Percentiles rank a stretch among this genome's conserved stretches.
Evolutionary conservation across 495 filamentous ascomycete genomes (phyloP).

Genomic region (Penicillium bialowiezense): DNA sequence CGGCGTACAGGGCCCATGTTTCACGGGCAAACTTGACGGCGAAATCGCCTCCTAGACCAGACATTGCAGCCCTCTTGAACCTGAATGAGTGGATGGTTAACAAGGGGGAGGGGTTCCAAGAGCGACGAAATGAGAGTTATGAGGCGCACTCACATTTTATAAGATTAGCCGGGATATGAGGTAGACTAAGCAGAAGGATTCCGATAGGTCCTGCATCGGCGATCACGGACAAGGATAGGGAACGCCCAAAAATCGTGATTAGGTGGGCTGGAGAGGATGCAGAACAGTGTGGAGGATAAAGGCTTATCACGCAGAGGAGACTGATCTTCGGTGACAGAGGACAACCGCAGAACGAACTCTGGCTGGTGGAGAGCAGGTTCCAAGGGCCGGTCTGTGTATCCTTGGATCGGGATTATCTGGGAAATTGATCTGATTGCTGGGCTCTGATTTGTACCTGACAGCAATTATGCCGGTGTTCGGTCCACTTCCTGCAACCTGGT

Average conservation of each 20-base stretch:
- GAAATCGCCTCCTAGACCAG: constrained; percentile 34
- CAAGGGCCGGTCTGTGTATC: constrained; percentile 8
- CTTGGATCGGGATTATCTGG: constrained; percentile 11
- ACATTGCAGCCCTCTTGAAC: constrained; percentile 26
- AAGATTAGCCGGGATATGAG: constrained; percentile 2
- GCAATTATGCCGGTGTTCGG: not conserved
- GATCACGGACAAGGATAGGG: constrained; percentile 10
- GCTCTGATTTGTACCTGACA: constrained; percentile 17
- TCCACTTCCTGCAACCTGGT: constrained; percentile 10
- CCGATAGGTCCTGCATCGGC: constrained; percentile 14
- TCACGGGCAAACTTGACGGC: constrained; percentile 34
- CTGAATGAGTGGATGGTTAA: constrained; percentile 7
- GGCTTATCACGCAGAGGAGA: constrained; percentile 13
- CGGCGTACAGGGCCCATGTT: constrained; percentile 48
- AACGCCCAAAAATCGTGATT: constrained; percentile 12
- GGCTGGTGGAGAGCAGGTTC: constrained; percentile 5
- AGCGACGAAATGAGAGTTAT: constrained; percentile 7
- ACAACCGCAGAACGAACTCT: not conserved
- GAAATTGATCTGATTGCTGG: constrained; percentile 10
- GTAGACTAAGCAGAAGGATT: constrained; percentile 17
- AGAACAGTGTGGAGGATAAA: constrained; percentile 5
- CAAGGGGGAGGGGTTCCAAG: not conserved
- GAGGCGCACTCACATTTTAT: constrained; percentile 22
- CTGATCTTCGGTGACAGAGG: constrained; percentile 16
- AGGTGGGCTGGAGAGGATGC: constrained; percentile 10